phyloP scores from a whole-genome alignment of 2,329 filamentous ascomycete genomes.

The Byssochlamys sp. region DNA sequence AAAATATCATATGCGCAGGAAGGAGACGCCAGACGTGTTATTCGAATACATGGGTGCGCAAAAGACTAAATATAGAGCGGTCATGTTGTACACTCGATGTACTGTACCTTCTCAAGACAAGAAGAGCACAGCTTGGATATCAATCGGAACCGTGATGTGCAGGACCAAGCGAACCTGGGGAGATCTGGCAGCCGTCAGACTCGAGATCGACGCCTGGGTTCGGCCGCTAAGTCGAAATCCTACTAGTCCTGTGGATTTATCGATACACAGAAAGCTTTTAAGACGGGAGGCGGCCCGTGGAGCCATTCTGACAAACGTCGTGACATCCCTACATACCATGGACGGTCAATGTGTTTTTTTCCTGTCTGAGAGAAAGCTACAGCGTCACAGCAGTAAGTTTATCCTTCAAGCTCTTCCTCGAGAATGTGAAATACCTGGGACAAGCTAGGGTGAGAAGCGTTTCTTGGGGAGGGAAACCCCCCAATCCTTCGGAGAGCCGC shows the following conservation, averaged over 20 bases:
- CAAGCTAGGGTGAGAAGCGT: background rate
- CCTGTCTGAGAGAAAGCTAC: background rate
- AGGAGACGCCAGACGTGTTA: background rate
- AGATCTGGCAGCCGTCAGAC: slow-evolving; percentile 3
- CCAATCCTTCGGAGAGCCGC: background rate
- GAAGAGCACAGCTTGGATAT: background rate
- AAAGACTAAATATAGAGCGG: background rate
- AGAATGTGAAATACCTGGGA: background rate
- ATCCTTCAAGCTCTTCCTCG: background rate
- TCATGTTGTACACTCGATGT: background rate
- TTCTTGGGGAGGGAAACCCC: background rate
- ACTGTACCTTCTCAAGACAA: slow-evolving; percentile 7
- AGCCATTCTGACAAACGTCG: background rate
- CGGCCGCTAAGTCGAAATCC: background rate
- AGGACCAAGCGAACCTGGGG: slow-evolving; percentile 1
- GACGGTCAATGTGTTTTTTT: background rate
- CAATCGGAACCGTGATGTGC: background rate
- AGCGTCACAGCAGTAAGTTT: background rate
- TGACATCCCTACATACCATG: background rate
- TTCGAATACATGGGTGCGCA: background rate
- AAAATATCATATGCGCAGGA: background rate
- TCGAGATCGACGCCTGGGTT: background rate
- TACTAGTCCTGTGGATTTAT: background rate
- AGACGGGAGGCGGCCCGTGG: background rate
- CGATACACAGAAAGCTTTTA: background rate